Evolutionary conservation across 768 basidiomycete species (phyloP), one percentile per base, ranked within the genome.

Genomic region (Hericium rajendrae): DNA sequence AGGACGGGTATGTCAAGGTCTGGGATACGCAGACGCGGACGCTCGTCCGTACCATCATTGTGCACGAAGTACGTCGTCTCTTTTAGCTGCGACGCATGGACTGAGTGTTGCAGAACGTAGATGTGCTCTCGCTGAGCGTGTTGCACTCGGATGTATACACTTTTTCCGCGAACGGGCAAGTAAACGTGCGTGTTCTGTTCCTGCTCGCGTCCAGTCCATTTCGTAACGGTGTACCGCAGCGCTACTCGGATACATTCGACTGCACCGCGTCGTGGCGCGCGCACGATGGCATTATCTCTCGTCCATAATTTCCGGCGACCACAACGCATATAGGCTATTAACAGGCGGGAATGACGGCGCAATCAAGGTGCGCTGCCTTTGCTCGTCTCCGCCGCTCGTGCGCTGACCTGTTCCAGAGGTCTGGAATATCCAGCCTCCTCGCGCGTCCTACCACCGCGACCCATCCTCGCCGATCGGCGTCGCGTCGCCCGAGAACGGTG

Each of bases 11-110:
- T 63, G 90, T 97, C 64, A 87, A 88, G 61, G 85, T 97, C 4
- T 82, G 91, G 72, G 94, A 97, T 68, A 71, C 97, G 8, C 93
- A 94, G 67, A 95, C 94, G 0, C 85, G 83, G 61, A 91, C 92
- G 0, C 74, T 90, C 39, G 84, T 98, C 26, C 75, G 95, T 52
- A 91, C 85, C 0, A 86, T 98, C 56, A 86, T 94, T 16, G 86
- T 90, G 1, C 85, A 91, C 62, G 88, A 93, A 74, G 88, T 88
- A 50, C 15, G 74, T 20, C 43, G 18, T n/a, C 43, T 13, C 9
- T 18, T n/a, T 20, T 0, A 46, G 43, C 16, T 46, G 13, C 9
- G 32, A 32, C 32, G 32, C 32, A 10, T 32, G 16, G n/a, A n/a
- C 15, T n/a, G n/a, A 18, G 43, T 15, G 26, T 6, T 48, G 43